Evolutionary conservation across 106 monocot species (phyloP).

Genomic region (Dioscorea alata): DNA sequence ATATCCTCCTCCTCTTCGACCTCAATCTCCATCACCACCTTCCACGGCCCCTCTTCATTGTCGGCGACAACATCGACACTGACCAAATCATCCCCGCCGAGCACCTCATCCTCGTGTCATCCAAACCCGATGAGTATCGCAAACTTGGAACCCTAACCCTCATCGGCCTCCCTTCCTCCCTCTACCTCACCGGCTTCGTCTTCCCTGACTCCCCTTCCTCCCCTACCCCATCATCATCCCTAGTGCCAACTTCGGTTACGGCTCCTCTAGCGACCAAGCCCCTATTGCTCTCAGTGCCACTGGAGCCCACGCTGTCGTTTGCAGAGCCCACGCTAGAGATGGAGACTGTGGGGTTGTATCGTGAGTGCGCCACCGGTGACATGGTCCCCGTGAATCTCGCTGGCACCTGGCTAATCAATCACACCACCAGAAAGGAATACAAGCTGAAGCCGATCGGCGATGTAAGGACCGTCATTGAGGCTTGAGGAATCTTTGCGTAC

Average conservation of each 20-base stretch:
- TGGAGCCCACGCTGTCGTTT: constrained; percentile 57
- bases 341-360: constrained; percentile 41
- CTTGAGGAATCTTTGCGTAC: constrained; percentile 94
- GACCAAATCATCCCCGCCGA: constrained; percentile 99
- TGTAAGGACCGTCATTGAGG: constrained; percentile 87
- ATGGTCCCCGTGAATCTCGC: constrained; percentile 65
- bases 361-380: constrained; percentile 82
- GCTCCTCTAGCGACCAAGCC: constrained; percentile 95
- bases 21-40: constrained; percentile 11
- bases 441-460: constrained; percentile 84
- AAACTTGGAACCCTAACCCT: constrained; percentile 86
- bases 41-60: constrained; percentile 88
- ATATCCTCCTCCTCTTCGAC: not conserved
- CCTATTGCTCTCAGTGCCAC: constrained; percentile 89
- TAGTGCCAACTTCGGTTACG: constrained; percentile 92
- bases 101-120: constrained; percentile 89
- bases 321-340: constrained; percentile 81
- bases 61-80: constrained; percentile 97
- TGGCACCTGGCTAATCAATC: constrained; percentile 48
- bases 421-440: constrained; percentile 77
- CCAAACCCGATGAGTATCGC: constrained; percentile 89
- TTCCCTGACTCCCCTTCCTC: constrained; percentile 30
- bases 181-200: constrained; percentile 72
- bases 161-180: constrained; percentile 61
- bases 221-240: constrained; percentile 65